These are phyloP conservation scores for Aureobasidium sp. DNA, from an alignment of 2,329 filamentous ascomycete species.

Conservation along the genomic window DNA sequence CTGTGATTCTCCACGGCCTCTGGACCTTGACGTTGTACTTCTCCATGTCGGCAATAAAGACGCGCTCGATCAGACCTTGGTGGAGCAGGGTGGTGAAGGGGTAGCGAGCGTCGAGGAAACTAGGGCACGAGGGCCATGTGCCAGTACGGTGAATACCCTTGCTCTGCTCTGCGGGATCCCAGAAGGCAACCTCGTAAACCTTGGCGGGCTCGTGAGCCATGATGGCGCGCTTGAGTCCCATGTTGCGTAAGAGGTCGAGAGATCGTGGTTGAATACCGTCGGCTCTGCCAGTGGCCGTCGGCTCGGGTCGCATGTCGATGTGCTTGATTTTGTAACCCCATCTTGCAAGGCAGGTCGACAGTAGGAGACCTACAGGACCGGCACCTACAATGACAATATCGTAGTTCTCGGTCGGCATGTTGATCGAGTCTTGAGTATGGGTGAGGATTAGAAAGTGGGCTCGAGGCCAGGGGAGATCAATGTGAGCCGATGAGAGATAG, in stretches of 20 bases:
- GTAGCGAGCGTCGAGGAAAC: constrained; percentile 63
- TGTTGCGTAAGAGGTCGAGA: constrained; percentile 77
- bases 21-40: constrained; percentile 52
- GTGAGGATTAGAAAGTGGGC: neutral
- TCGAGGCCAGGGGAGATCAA: neutral
- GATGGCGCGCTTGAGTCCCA: constrained; percentile 80
- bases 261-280: constrained; percentile 90
- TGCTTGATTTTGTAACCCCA: constrained; percentile 96
- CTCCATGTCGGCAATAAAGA: constrained; percentile 55
- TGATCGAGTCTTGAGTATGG: neutral
- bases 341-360: constrained; percentile 79
- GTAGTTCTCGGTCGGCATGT: constrained; percentile 41
- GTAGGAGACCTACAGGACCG: constrained; percentile 78
- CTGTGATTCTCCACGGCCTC: constrained; percentile 55
- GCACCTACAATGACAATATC: constrained; percentile 80
- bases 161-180: constrained; percentile 48
- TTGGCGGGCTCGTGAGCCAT: constrained; percentile 84
- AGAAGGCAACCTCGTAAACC: constrained; percentile 66
- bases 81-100: constrained; percentile 58
- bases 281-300: constrained; percentile 77
- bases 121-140: constrained; percentile 80
- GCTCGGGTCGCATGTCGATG: constrained; percentile 82
- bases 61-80: constrained; percentile 56
- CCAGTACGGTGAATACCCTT: constrained; percentile 55
- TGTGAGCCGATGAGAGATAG: neutral